A percentile compares a stretch with the other conserved stretches of the same genome.
These are phyloP conservation scores for Escallonia rubra DNA, from an alignment of 129 eudicot species.

Conservation along the genomic window DNA sequence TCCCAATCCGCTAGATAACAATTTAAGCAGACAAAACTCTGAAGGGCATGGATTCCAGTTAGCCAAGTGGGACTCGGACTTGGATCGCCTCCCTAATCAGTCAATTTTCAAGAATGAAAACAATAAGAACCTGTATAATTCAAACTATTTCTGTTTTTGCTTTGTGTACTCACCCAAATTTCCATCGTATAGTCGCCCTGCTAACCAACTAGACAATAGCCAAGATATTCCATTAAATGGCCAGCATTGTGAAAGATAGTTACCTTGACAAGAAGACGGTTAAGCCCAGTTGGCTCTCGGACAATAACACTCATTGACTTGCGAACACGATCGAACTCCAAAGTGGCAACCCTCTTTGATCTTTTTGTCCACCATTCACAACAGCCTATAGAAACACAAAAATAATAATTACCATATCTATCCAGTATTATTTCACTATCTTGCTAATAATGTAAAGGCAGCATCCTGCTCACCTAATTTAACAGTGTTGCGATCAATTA, in stretches of 20 bases:
- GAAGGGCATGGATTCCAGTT: no score
- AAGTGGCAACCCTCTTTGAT: slow-evolving; percentile 67
- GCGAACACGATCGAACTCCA: slow-evolving; percentile 87
- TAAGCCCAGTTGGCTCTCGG: slow-evolving; percentile 52
- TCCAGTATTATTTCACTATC: neutral
- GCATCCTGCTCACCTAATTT: slow-evolving; percentile 38
- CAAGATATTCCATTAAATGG: neutral
- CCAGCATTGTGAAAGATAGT: neutral
- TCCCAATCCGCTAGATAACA: neutral
- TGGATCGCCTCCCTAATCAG: neutral
- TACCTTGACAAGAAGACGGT: slow-evolving; percentile 86
- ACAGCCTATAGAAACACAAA: slow-evolving; percentile 35
- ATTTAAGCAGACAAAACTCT: neutral
- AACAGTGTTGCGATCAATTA: slow-evolving; percentile 40
- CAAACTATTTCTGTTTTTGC: neutral
- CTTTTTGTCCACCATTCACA: slow-evolving; percentile 75
- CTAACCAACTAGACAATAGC: neutral
- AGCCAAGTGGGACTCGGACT: no score
- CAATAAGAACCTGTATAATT: neutral
- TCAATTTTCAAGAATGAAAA: neutral
- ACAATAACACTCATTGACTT: slow-evolving; percentile 86
- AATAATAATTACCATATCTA: neutral
- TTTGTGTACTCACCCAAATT: neutral
- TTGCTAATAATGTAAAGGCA: neutral
- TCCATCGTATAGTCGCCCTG: neutral